A percentile compares a stretch with the other conserved stretches of the same genome.
phyloP scores from a whole-genome alignment of 164 flowering plant genomes.

The Akebia trifoliata region DNA sequence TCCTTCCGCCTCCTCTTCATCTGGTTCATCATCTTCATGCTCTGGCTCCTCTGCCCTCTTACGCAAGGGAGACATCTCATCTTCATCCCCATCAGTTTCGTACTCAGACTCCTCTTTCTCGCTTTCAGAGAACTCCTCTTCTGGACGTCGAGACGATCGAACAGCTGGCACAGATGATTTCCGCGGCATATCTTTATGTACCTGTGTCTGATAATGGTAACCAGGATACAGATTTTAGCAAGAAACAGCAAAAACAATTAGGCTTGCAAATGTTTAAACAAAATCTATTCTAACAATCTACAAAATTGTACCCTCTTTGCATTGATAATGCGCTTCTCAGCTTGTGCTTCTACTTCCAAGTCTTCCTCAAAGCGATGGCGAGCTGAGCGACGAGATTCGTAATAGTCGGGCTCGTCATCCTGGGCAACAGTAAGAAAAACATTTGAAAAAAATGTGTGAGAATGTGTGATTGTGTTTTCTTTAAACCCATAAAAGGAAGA shows the following conservation, averaged over 20 bases:
- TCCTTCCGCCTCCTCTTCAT: constrained; percentile 45
- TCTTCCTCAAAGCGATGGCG: constrained; percentile 82
- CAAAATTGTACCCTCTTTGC: constrained; percentile 68
- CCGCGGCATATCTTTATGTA: constrained; percentile 50
- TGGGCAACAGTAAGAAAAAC: constrained; percentile 22
- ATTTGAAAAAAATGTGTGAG: background rate
- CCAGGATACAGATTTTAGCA: background rate
- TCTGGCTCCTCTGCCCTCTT: constrained; percentile 53
- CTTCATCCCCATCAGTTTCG: constrained; percentile 87
- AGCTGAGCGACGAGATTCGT: constrained; percentile 57
- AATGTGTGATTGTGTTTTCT: background rate
- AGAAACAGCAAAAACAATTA: background rate
- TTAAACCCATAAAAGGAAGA: background rate
- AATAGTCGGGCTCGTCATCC: constrained; percentile 86
- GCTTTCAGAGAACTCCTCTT: constrained; percentile 74
- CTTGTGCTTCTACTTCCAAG: constrained; percentile 78
- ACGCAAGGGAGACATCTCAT: constrained; percentile 49
- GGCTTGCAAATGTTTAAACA: background rate
- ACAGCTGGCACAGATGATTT: constrained; percentile 49
- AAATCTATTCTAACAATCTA: background rate
- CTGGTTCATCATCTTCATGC: constrained; percentile 60
- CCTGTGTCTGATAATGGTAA: constrained; percentile 34
- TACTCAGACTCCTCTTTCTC: constrained; percentile 93
- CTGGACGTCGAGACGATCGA: constrained; percentile 56
- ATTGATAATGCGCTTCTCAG: constrained; percentile 85